Percentiles rank a stretch among this genome's conserved stretches.
Conservation (phyloP, 2,329 filamentous ascomycete genomes). For the Monosporascus cannonballus region DNA sequence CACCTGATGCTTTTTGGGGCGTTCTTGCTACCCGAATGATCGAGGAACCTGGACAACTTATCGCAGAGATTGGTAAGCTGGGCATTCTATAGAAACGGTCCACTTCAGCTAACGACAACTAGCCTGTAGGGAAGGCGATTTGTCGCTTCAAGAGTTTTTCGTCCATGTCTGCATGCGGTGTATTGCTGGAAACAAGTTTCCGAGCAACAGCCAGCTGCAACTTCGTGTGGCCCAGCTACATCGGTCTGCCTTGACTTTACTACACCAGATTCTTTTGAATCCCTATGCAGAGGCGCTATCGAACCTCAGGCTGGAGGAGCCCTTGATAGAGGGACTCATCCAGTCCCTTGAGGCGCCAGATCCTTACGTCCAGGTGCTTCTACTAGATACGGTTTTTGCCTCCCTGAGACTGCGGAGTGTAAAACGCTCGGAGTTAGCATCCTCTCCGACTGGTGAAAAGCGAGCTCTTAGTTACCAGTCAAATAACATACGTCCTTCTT, state of each 20-base stretch:
- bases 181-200: slow-evolving; percentile 39
- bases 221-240: slow-evolving; percentile 61
- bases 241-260: slow-evolving; percentile 61
- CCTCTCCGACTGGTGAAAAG: slow-evolving; percentile 42
- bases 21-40: slow-evolving; percentile 60
- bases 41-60: slow-evolving; percentile 37
- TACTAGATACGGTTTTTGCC: slow-evolving; percentile 73
- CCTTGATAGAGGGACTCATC: slow-evolving; percentile 63
- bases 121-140: slow-evolving; percentile 49
- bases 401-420: slow-evolving; percentile 60
- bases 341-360: slow-evolving; percentile 56
- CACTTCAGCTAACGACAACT: slow-evolving; percentile 12
- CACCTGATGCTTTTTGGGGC: slow-evolving; percentile 64
- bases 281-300: slow-evolving; percentile 54
- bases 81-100: slow-evolving; percentile 13
- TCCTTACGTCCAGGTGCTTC: slow-evolving; percentile 65
- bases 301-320: slow-evolving; percentile 61
- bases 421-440: slow-evolving; percentile 31
- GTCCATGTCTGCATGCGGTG: slow-evolving; percentile 60
- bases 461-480: slow-evolving; percentile 36
- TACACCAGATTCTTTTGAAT: slow-evolving; percentile 63
- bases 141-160: slow-evolving; percentile 63
- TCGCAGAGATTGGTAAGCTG: slow-evolving; percentile 47
- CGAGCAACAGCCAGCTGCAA: slow-evolving; percentile 30
- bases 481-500: slow-evolving; percentile 33